A percentile compares a stretch with the other conserved stretches of the same genome.
These are phyloP conservation scores for Polychytrium aggregatum DNA, from an alignment of 192 early-diverging fungal genomes.

Conservation along the genomic window DNA sequence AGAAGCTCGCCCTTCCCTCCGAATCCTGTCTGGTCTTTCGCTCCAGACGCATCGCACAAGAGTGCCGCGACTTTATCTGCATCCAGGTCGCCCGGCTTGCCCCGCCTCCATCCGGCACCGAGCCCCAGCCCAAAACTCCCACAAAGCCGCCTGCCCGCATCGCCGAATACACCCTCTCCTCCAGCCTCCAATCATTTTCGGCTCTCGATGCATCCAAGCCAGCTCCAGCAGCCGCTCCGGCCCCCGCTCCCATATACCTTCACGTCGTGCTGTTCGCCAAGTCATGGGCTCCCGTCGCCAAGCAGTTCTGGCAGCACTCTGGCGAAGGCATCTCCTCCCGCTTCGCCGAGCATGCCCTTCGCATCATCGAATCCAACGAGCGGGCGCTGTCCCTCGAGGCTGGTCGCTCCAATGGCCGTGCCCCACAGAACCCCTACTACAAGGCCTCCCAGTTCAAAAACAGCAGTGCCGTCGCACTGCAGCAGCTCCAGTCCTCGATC, in stretches of 20 bases:
- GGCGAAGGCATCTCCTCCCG: slow-evolving; percentile 83
- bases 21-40: slow-evolving; percentile 72
- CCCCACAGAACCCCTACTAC: too few relatives aligned
- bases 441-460: too few relatives aligned
- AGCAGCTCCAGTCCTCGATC: neutral
- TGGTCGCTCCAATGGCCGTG: neutral
- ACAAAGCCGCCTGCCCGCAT: slow-evolving; percentile 42
- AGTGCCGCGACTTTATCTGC: slow-evolving; percentile 55
- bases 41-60: slow-evolving; percentile 47
- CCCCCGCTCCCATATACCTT: too few relatives aligned
- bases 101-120: neutral
- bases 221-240: slow-evolving; percentile 12
- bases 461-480: slow-evolving; percentile 10
- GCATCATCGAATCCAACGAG: slow-evolving; percentile 40
- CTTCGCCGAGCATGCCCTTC: slow-evolving; percentile 71
- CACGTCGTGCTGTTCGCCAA: slow-evolving; percentile 66
- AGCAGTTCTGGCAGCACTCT: slow-evolving; percentile 93
- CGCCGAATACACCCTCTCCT: slow-evolving; percentile 51
- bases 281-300: slow-evolving; percentile 58
- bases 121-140: neutral
- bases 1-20: slow-evolving; percentile 36
- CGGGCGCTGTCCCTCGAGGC: neutral
- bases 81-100: slow-evolving; percentile 16
- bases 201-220: slow-evolving; percentile 25
- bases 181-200: slow-evolving; percentile 27